phyloP scores from a whole-genome alignment of 257 asterid genomes.

The Phtheirospermum japonicum region DNA sequence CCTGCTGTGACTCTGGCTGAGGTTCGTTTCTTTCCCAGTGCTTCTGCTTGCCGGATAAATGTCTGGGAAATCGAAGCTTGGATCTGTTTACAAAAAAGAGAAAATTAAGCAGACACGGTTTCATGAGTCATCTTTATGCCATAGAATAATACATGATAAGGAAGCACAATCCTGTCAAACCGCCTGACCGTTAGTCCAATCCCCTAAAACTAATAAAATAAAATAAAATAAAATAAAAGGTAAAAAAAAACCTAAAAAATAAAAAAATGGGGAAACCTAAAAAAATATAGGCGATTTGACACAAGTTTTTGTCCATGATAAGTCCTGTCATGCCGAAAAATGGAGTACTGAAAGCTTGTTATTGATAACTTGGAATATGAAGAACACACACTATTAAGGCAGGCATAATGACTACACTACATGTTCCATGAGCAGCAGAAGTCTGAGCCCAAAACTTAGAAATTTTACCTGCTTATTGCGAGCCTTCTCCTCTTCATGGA shows the following conservation, averaged over 20 bases:
- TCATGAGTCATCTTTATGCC: neutral
- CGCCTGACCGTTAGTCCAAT: too few species aligned
- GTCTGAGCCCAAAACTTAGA: constrained; percentile 18
- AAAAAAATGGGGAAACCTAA: too few species aligned
- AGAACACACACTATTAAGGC: too few species aligned
- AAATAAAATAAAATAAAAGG: too few species aligned
- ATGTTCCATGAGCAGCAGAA: constrained; percentile 17
- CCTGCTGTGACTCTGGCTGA: constrained; percentile 55
- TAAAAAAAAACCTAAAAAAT: too few species aligned
- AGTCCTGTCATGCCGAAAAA: constrained; percentile 3
- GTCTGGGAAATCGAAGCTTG: constrained; percentile 95
- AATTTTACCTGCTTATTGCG: constrained; percentile 82
- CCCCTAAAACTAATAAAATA: too few species aligned
- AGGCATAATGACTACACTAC: constrained; percentile 12
- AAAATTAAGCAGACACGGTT: constrained; percentile 20
- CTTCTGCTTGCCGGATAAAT: constrained; percentile 85
- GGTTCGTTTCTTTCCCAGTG: constrained; percentile 82
- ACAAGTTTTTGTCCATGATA: too few species aligned
- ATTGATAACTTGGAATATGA: neutral
- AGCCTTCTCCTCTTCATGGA: constrained; percentile 90
- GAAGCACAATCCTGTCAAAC: too few species aligned
- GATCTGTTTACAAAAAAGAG: constrained; percentile 49
- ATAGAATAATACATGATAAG: constrained; percentile 3
- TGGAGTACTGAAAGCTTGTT: constrained; percentile 16
- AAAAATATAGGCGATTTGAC: too few species aligned